Percentiles rank a stretch among this genome's conserved stretches.
Conservation (phyloP, 2,329 filamentous ascomycete species). For the Claviceps maximensis region DNA sequence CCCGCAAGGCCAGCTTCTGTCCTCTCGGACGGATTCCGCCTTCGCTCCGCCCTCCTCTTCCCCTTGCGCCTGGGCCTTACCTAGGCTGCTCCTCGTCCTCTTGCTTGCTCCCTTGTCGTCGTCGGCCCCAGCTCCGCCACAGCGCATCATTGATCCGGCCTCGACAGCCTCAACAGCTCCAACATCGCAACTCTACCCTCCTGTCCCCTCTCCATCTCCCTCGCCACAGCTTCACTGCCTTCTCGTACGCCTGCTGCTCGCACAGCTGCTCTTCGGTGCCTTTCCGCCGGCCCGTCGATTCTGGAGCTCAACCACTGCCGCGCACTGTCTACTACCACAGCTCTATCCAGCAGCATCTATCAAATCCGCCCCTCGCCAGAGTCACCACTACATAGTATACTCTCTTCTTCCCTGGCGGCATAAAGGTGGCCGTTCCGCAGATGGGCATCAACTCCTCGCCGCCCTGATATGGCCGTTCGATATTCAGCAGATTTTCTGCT, state of each 20-base stretch:
- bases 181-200: neutral
- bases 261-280: neutral
- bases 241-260: neutral
- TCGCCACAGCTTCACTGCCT: neutral
- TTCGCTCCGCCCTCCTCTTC: neutral
- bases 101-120: conserved; percentile 2
- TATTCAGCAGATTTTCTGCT: conserved; percentile 70
- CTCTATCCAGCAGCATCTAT: neutral
- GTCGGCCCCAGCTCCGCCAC: neutral
- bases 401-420: conserved; percentile 5
- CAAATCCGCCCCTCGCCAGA: neutral
- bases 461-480: conserved; percentile 39
- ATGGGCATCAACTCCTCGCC: conserved; percentile 25
- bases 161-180: conserved; percentile 4
- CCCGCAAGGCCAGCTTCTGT: neutral
- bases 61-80: neutral
- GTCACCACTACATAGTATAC: neutral
- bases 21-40: neutral
- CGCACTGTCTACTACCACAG: neutral
- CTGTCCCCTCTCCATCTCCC: neutral
- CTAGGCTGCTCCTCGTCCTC: neutral
- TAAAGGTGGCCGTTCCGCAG: conserved; percentile 13
- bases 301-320: neutral
- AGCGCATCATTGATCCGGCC: conserved; percentile 2
- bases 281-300: neutral